phyloP scores from a whole-genome alignment of 2,329 filamentous ascomycete genomes.

The Aspergillus candidus region DNA sequence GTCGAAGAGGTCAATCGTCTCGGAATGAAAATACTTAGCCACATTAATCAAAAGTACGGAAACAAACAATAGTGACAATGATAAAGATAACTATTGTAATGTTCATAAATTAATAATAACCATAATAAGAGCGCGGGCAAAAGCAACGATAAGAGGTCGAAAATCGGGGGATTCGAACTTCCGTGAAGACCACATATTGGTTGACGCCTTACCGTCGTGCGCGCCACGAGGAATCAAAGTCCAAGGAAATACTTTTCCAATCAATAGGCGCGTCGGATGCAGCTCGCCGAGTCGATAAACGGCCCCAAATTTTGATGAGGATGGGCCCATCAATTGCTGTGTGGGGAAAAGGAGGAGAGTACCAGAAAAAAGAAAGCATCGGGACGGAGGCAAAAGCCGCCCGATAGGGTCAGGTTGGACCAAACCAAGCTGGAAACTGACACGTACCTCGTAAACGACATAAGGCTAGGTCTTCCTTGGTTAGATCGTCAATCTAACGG shows the following conservation, averaged over 20 bases:
- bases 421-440: slow-evolving; percentile 3
- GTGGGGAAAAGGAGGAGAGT: slow-evolving; percentile 7
- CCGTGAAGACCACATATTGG: too few relatives aligned
- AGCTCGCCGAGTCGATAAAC: slow-evolving; percentile 12
- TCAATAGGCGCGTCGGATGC: slow-evolving; percentile 9
- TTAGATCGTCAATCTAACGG: slow-evolving; percentile 2
- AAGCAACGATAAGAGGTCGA: too few relatives aligned
- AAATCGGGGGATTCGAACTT: too few relatives aligned
- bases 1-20: too few relatives aligned
- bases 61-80: too few relatives aligned
- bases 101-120: too few relatives aligned
- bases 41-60: too few relatives aligned
- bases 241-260: slow-evolving; percentile 6
- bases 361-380: slow-evolving; percentile 1
- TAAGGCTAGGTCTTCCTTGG: slow-evolving; percentile 2
- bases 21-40: too few relatives aligned
- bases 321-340: slow-evolving; percentile 4
- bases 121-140: too few relatives aligned
- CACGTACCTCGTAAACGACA: slow-evolving; percentile 4
- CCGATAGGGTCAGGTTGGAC: slow-evolving; percentile 5
- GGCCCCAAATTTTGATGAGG: slow-evolving; percentile 14
- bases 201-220: too few relatives aligned
- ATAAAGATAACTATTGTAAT: too few relatives aligned
- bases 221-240: not conserved
- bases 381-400: slow-evolving; percentile 4